Evolutionary conservation across 495 filamentous ascomycete species (phyloP).

Genomic region (Neurospora sp.): DNA sequence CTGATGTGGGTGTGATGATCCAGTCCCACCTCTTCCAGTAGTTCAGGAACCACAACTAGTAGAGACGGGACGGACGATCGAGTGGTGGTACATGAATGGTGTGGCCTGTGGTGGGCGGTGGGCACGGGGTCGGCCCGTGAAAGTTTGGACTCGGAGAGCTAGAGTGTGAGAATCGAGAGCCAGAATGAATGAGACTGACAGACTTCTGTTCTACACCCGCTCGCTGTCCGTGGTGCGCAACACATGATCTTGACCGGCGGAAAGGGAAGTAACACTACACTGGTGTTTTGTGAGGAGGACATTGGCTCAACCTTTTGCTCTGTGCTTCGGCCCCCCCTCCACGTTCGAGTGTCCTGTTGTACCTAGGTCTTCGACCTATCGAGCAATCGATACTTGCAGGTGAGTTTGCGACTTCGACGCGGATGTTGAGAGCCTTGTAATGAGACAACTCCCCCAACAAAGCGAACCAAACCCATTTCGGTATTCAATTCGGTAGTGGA

Average conservation of each 20-base stretch:
- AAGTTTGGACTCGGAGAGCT: neutral
- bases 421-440: neutral
- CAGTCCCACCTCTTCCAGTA: neutral
- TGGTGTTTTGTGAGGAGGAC: neutral
- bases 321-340: neutral
- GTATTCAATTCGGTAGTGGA: neutral
- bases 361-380: neutral
- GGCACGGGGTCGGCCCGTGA: neutral
- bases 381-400: neutral
- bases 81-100: neutral
- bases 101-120: neutral
- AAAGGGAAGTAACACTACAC: neutral
- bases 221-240: neutral
- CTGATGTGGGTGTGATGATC: neutral
- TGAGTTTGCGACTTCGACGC: neutral
- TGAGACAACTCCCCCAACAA: neutral
- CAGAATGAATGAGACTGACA: neutral
- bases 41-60: neutral
- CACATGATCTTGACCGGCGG: neutral
- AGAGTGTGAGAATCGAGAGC: neutral
- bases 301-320: neutral
- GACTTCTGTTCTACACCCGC: neutral
- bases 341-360: neutral
- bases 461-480: neutral
- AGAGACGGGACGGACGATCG: neutral